A percentile compares a stretch with the other conserved stretches of the same genome.
Conservation (phyloP, 345 rosid genomes). For the Moricandia moricandioides region DNA sequence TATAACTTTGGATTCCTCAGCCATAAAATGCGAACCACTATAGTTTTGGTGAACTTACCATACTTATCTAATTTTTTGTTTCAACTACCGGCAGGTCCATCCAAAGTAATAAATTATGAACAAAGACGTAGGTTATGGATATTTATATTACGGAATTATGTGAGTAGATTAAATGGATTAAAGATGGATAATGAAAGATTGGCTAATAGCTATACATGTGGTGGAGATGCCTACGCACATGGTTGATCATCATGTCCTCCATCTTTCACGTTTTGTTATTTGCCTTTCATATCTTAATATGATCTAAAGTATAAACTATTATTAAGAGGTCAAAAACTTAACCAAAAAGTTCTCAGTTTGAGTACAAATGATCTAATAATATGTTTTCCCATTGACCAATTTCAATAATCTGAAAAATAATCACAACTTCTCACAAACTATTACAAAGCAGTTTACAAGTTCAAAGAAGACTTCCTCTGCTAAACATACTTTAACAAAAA, state of each 20-base stretch:
- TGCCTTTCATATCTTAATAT: not conserved
- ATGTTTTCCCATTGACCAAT: not conserved
- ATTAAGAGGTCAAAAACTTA: not conserved
- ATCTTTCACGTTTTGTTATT: constrained; percentile 29
- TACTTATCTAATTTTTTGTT: too few species aligned
- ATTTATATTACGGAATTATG: constrained; percentile 22
- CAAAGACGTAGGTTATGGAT: not conserved
- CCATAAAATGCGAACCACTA: constrained; percentile 33
- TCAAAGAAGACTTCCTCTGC: not conserved
- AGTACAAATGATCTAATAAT: constrained; percentile 23
- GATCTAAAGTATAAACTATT: not conserved
- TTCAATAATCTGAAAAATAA: not conserved
- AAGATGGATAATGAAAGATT: constrained; percentile 22
- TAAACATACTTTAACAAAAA: not conserved
- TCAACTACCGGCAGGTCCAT: not conserved
- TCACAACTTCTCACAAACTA: constrained; percentile 8
- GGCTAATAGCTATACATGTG: constrained; percentile 28
- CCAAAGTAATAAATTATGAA: not conserved
- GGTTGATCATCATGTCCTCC: constrained; percentile 38
- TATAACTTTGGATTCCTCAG: constrained; percentile 40
- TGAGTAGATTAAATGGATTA: constrained; percentile 19
- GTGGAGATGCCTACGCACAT: constrained; percentile 36
- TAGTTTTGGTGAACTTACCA: constrained; percentile 36
- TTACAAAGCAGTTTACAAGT: not conserved
- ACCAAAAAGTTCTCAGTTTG: not conserved